Base-by-base conservation (phyloP, 352 stramenopile species). In the Hyaloperonospora arabidopsidis region DNA sequence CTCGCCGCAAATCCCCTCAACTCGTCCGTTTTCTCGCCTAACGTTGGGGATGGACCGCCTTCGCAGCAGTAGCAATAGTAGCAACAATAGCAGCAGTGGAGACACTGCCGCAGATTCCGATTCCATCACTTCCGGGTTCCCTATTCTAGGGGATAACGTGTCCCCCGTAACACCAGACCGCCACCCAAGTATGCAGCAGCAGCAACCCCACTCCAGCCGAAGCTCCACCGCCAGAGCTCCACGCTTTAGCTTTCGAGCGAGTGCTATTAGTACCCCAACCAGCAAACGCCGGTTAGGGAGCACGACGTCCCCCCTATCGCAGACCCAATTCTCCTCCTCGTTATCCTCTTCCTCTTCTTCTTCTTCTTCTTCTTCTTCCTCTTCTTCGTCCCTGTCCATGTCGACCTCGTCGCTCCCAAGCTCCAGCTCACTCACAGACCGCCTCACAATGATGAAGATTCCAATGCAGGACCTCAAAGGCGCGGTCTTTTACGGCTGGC, bases 401-500 rank as follows among this genome's bases (percentile, higher is more conserved):
- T 32, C 25, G 25, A 10, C 25, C 4, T 32, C 25, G 49, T 66
- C 52, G 2, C 13, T 57, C 32, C 22, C 48, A 18, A 43, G 49
- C 15, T 58, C 56, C 29, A 67, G 50, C 36, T 65, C 73, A 44
- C 68, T 87, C 28, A 63, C 67, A 35, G 74, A 85, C 46, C 72
- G 72, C 17, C 68, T 80, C 28, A 83, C 73, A 2, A 78, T 79
- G 63, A 80, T 78, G 68, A 80, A 79, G 49, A 76, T 85, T 52
- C 70, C 70, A 32, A 83, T 62, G 53, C 76, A 84, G 61, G 62
- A 72, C n/a, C 59, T 87, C 12, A 68, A 66, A 19, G 78, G 78
- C 36, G 53, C 71, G 15, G 76, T 75, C 36, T 85, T 84, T 57
- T 83, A 88, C 45, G 78, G 78, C 22, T 88, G 78, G 78, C 75